Evolutionary conservation across 2,329 filamentous ascomycete species (phyloP), one percentile per base, ranked within the genome.

Genomic region (Aspergillus sp.): DNA sequence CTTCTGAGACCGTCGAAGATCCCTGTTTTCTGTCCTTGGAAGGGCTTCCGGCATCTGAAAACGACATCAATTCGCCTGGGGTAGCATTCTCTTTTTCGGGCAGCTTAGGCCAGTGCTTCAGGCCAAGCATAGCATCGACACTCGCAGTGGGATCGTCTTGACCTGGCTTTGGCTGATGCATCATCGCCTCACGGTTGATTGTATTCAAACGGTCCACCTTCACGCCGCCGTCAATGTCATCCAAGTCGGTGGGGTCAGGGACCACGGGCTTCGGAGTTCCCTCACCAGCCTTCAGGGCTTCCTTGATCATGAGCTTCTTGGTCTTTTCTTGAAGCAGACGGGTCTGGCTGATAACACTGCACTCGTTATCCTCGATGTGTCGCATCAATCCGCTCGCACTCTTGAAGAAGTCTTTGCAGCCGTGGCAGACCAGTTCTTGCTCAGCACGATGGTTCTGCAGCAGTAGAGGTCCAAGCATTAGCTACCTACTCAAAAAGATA

Each of bases 331-430:
- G 66, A 10, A 69, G 58, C 49, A 80, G 77, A 8, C 74, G 63
- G 0, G 58, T 48, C 1, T 64, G 52, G 2, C 52, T 55, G 50
- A 80, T 74, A 2, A 59, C 60, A 0, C 52, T 42, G 56, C 80
- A 83, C 33, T 73, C 59, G 19, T 72, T 72, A 7, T 68, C 65
- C 54, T 82, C 78, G 19, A 82, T 69, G 52, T 83, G 80, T 10
- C 63, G 62, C 47, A 81, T 73, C 35, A 80, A 60, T 4, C 66
- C 64, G 5, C 68, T 63, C 0, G 78, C 77, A 7, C 68, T 67
- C 8, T 61, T 63, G 59, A 80, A 82, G 2, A 65, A 57, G 7
- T 56, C 49, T 4, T 60, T 53, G 56, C 80, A 83, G 10, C 64
- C 65, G 29, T 51, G 48, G 56, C 80, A 83, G 3, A 58, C 53